Percentiles rank a stretch among this genome's conserved stretches.
phyloP scores from a whole-genome alignment of 371 early-diverging fungal genomes.

The Apophysomyces elegans region DNA sequence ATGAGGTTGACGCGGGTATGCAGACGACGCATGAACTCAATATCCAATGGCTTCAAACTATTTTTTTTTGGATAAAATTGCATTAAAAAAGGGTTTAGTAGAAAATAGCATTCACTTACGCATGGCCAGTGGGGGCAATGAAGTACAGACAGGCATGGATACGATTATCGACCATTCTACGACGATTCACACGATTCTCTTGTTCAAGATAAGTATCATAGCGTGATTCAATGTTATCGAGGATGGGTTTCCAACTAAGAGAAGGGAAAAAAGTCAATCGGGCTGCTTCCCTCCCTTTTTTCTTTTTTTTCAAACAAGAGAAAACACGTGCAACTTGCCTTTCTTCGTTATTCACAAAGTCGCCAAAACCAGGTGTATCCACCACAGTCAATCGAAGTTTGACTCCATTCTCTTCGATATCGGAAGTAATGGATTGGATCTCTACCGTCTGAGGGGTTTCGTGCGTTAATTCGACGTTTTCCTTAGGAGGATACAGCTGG shows the following conservation, averaged over 20 bases:
- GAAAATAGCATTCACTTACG: conserved; percentile 39
- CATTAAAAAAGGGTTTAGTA: not conserved
- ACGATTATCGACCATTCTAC: conserved; percentile 85
- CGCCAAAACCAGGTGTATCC: conserved; percentile 94
- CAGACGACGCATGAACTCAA: conserved; percentile 94
- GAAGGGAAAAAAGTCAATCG: not conserved
- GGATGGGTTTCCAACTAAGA: conserved; percentile 89
- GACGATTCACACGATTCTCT: conserved; percentile 88
- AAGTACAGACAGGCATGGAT: conserved; percentile 99
- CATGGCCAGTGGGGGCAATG: conserved; percentile 95
- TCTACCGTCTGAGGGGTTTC: conserved; percentile 92
- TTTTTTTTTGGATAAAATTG: not conserved
- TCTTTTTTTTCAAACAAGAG: too few species aligned
- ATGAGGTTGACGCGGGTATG: conserved; percentile 96
- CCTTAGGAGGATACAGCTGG: conserved; percentile 81
- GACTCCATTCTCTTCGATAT: conserved; percentile 84
- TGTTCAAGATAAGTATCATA: conserved; percentile 94
- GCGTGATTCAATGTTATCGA: conserved; percentile 94
- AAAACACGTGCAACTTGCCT: conserved; percentile 43
- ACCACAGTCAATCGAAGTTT: conserved; percentile 91
- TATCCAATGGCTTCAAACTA: conserved; percentile 87
- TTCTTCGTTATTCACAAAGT: conserved; percentile 93
- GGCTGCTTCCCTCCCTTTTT: too few species aligned
- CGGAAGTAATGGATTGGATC: conserved; percentile 88
- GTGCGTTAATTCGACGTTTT: conserved; percentile 74